Base-by-base conservation (phyloP, 1,284 basidiomycete genomes). In the Neotropicomus parvogracilis region DNA sequence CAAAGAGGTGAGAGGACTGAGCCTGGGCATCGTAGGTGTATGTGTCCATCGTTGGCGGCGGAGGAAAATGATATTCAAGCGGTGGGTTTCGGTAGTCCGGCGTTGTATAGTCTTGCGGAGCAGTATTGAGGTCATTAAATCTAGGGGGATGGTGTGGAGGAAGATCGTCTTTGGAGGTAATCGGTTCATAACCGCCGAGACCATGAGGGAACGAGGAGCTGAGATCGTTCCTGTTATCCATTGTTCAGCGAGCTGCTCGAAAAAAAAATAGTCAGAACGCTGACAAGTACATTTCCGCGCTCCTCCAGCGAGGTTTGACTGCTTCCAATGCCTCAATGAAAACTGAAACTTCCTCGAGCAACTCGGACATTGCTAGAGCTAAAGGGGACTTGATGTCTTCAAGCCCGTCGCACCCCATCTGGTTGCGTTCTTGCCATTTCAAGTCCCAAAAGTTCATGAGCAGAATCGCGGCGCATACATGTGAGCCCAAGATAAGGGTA, bases 361-460 rank as follows among this genome's bases (percentile, higher is more conserved):
- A 54, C 28, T 70, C 65, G 17, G 72, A 67, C 48, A 79, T 73
- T 24, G 63, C 58, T 16, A 66, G 56, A 33, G 65, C 59, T 16
- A 73, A 47, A 14, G 70, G 68, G 9, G 71, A 70, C 48, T 76
- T 74, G 42, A 71, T 46, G 39, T 69, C 69, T 45, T 74, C 73
- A n/a, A 69, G 62, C 11, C 54, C 49, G 16, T 61, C 58, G 17
- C 44, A 50, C n/a, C 40, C 53, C 44, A 52, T 58, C 37, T 64
- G 58, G 12, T 49, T 55, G 45, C 64, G 69, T 46, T 77, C 75
- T 53, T 72, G 71, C 41, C 64, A 60, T 56, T 77, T 80, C 40
- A 76, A 49, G 50, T 76, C 71, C 77, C 79, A 81, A 28, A 75
- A 64, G 38, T 70, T 66, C 48, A 77, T 60, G 12, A 78, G 60